These are phyloP conservation scores for Carex parvula DNA, from an alignment of 176 grass and related monocot species.

Conservation along the genomic window DNA sequence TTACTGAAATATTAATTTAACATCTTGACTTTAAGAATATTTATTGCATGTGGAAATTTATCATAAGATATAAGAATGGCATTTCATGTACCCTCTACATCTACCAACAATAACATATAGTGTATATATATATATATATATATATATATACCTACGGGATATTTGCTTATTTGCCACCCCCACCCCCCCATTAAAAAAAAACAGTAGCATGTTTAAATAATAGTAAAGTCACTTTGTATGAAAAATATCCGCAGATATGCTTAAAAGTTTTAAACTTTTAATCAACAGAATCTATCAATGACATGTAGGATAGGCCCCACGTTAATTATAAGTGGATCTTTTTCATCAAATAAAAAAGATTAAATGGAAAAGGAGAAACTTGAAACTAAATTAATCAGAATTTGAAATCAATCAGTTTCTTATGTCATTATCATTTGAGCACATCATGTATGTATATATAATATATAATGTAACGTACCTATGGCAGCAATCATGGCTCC, in stretches of 20 bases:
- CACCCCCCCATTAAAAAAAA: too few species aligned
- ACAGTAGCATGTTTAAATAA: too few species aligned
- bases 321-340: not conserved
- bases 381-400: not conserved
- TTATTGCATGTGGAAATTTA: not conserved
- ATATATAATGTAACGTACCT: constrained; percentile 4
- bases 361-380: not conserved
- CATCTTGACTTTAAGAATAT: too few species aligned
- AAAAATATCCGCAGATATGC: too few species aligned
- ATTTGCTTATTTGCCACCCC: too few species aligned
- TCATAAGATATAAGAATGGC: not conserved
- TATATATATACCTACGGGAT: too few species aligned
- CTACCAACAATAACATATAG: too few species aligned
- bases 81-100: not conserved
- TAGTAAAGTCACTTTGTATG: too few species aligned
- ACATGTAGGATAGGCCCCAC: too few species aligned
- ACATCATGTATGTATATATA: not conserved
- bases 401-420: not conserved
- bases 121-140: too few species aligned
- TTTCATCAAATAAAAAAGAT: not conserved
- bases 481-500: constrained; percentile 62
- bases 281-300: too few species aligned
- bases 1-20: not conserved
- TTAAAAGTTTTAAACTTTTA: too few species aligned
- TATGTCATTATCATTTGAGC: not conserved